These are phyloP conservation scores for Podospora tetraspora DNA, from an alignment of 495 filamentous ascomycete genomes.

Conservation along the genomic window DNA sequence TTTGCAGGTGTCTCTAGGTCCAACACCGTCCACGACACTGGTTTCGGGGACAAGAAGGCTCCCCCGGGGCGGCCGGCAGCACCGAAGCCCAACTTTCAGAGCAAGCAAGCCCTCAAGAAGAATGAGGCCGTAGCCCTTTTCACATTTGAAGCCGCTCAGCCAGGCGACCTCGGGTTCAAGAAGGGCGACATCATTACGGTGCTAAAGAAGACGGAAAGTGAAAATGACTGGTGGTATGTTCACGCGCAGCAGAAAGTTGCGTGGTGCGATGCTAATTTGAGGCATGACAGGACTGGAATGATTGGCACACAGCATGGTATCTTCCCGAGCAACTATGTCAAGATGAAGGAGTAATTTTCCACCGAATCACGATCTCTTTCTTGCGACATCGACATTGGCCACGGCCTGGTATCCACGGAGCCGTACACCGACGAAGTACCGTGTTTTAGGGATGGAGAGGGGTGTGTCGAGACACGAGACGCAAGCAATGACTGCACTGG, in stretches of 20 bases:
- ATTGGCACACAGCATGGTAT: slow-evolving; percentile 49
- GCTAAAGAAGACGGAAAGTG: slow-evolving; percentile 87
- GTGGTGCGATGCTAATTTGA: slow-evolving; percentile 16
- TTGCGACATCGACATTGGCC: background rate
- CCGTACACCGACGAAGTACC: background rate
- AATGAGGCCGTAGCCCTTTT: slow-evolving; percentile 88
- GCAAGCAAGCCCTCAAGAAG: slow-evolving; percentile 59
- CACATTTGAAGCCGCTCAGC: slow-evolving; percentile 89
- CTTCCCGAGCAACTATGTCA: slow-evolving; percentile 55
- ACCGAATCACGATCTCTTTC: background rate
- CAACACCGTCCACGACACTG: slow-evolving; percentile 32
- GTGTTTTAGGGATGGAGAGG: background rate
- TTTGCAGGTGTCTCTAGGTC: slow-evolving; percentile 48
- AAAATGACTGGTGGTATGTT: slow-evolving; percentile 82
- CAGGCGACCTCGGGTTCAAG: slow-evolving; percentile 90
- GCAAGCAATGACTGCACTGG: background rate
- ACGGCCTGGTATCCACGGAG: background rate
- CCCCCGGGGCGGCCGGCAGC: slow-evolving; percentile 67
- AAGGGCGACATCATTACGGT: slow-evolving; percentile 99
- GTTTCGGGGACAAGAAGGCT: slow-evolving; percentile 36
- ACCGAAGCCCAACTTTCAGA: slow-evolving; percentile 76
- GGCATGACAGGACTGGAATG: slow-evolving; percentile 48
- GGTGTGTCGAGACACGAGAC: background rate
- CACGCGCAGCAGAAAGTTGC: background rate
- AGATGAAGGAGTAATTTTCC: slow-evolving; percentile 35